These are phyloP conservation scores for Calendula officinalis DNA, from an alignment of 129 eudicot species.

Conservation along the genomic window DNA sequence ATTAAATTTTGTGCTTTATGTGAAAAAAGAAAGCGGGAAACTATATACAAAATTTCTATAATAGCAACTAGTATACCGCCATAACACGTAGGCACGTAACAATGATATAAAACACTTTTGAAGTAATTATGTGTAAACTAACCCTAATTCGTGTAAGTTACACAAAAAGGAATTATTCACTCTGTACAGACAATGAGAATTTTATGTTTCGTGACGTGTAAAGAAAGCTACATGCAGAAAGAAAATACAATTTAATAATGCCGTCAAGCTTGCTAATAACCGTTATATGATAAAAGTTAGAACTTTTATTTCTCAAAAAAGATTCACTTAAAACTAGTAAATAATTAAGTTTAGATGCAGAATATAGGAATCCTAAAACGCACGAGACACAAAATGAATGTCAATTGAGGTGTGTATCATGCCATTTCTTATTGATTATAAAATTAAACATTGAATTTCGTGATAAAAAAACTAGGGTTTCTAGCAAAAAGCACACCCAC, in stretches of 20 bases:
- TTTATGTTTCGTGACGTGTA: neutral
- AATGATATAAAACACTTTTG: neutral
- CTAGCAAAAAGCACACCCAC: neutral
- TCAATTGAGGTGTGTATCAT: neutral
- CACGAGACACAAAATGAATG: conserved; percentile 2
- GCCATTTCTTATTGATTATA: conserved; percentile 4
- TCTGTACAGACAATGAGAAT: neutral
- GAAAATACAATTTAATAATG: neutral
- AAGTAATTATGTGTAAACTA: too few relatives aligned
- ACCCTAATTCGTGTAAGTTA: too few relatives aligned
- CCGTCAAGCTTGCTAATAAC: neutral
- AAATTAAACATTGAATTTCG: neutral
- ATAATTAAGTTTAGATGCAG: neutral
- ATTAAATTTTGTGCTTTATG: conserved; percentile 9
- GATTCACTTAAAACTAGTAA: neutral
- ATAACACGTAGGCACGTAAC: neutral
- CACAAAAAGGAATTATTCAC: neutral
- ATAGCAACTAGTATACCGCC: neutral
- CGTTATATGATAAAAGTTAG: neutral
- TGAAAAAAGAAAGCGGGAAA: neutral
- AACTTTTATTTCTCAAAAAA: conserved; percentile 11
- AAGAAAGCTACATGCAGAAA: neutral
- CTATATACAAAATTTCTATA: neutral
- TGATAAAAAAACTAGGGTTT: conserved; percentile 26
- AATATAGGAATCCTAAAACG: conserved; percentile 3